These are phyloP conservation scores for Entomortierella lignicola DNA, from an alignment of 192 early-diverging fungal species.

Conservation along the genomic window DNA sequence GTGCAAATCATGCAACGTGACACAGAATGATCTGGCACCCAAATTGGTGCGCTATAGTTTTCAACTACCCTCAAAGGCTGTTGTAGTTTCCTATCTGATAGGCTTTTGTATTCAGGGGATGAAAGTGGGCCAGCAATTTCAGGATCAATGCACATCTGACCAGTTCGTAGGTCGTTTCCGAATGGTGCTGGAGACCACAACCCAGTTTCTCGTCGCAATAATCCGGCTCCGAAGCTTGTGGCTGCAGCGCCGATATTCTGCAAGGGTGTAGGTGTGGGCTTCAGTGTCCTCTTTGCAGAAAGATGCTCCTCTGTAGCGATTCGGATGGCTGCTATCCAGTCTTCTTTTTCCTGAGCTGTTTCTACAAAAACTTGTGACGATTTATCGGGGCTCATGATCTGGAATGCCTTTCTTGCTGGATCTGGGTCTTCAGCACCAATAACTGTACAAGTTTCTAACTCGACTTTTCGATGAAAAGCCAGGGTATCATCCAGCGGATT, in stretches of 20 bases:
- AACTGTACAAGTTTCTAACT: slow-evolving; percentile 67
- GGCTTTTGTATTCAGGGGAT: neutral
- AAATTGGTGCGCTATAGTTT: slow-evolving; percentile 75
- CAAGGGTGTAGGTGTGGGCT: slow-evolving; percentile 55
- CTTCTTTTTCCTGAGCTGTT: slow-evolving; percentile 62
- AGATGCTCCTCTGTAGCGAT: slow-evolving; percentile 67
- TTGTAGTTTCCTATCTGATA: neutral
- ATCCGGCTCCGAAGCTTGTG: slow-evolving; percentile 28
- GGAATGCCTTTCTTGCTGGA: slow-evolving; percentile 75
- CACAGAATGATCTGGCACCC: slow-evolving; percentile 79
- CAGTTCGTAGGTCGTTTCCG: slow-evolving; percentile 9
- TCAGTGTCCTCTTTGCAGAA: slow-evolving; percentile 68
- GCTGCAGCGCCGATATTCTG: slow-evolving; percentile 41
- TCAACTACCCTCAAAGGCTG: slow-evolving; percentile 69
- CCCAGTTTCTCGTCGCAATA: slow-evolving; percentile 34
- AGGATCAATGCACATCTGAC: slow-evolving; percentile 2
- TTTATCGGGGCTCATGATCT: slow-evolving; percentile 83
- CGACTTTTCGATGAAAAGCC: slow-evolving; percentile 77
- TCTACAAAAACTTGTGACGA: slow-evolving; percentile 81
- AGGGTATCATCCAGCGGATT: slow-evolving; percentile 69
- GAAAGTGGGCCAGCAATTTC: slow-evolving; percentile 1
- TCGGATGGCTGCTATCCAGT: slow-evolving; percentile 74
- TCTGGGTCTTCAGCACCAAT: slow-evolving; percentile 62
- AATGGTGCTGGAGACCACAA: slow-evolving; percentile 29
- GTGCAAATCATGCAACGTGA: slow-evolving; percentile 78